Conservation (phyloP, 148 eudicot genomes). For the Rhododendron williamsianum region DNA sequence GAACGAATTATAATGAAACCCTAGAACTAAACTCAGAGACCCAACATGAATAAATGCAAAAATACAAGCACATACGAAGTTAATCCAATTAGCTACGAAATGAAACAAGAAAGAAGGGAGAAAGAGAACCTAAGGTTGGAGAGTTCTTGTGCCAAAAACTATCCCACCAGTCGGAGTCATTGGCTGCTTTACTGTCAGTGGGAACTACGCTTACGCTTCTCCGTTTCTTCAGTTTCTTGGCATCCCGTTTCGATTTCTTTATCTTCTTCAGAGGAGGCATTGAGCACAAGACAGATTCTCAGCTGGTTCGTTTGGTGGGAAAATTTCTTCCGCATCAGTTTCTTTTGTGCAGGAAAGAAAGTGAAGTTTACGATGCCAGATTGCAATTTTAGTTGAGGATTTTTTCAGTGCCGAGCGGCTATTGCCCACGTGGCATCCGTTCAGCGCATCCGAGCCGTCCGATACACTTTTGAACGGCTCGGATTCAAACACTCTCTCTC, state of each 20-base stretch:
- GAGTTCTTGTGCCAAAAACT: constrained; percentile 66
- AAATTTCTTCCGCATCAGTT: neutral
- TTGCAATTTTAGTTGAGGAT: neutral
- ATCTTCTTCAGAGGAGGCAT: constrained; percentile 51
- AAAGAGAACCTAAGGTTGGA: constrained; percentile 42
- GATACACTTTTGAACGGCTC: too few relatives aligned
- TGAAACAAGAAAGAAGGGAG: neutral
- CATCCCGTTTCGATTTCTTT: constrained; percentile 48
- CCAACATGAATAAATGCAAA: neutral
- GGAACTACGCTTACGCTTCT: constrained; percentile 42
- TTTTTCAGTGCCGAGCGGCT: too few relatives aligned
- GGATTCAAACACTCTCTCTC: too few relatives aligned
- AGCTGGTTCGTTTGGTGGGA: neutral
- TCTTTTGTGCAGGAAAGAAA: neutral
- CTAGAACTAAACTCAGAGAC: neutral
- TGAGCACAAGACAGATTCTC: neutral
- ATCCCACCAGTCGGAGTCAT: constrained; percentile 96
- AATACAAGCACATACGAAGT: constrained; percentile 6
- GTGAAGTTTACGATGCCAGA: neutral
- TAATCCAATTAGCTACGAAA: neutral
- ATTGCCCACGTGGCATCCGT: too few relatives aligned
- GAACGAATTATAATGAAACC: neutral
- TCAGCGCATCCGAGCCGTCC: too few relatives aligned
- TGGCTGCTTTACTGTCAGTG: constrained; percentile 36
- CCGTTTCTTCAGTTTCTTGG: constrained; percentile 38